phyloP scores from a whole-genome alignment of 345 rosid species.

The Clausena lansium region DNA sequence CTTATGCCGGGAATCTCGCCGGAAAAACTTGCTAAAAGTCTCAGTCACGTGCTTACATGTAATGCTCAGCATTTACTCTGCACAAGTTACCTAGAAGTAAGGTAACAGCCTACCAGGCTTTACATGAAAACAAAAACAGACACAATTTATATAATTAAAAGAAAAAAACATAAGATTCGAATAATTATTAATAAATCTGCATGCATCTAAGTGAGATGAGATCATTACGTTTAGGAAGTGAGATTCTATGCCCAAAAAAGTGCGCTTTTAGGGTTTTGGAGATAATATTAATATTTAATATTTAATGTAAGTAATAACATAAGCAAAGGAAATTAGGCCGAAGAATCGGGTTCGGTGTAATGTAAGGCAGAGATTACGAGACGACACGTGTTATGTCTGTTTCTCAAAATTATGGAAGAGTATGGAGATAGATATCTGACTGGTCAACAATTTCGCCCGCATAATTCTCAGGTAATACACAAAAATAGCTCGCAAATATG shows the following conservation, averaged over 20 bases:
- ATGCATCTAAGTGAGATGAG: neutral
- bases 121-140: slow-evolving; percentile 3
- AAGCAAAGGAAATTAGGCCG: neutral
- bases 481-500: neutral
- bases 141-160: neutral
- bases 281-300: neutral
- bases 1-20: slow-evolving; percentile 22
- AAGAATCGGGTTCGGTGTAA: slow-evolving; percentile 22
- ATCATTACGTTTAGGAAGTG: neutral
- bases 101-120: too few relatives aligned
- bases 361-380: slow-evolving; percentile 32
- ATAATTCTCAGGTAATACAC: neutral
- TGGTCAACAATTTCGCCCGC: slow-evolving; percentile 30
- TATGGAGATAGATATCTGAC: slow-evolving; percentile 12
- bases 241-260: slow-evolving; percentile 9
- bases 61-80: neutral
- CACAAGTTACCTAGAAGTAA: neutral
- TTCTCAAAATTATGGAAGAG: slow-evolving; percentile 21
- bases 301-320: neutral
- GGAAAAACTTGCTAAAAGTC: slow-evolving; percentile 2
- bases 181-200: neutral
- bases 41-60: slow-evolving; percentile 9
- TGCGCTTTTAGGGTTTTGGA: neutral
- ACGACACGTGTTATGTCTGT: slow-evolving; percentile 50
- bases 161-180: neutral